Base-by-base conservation (phyloP, 169 alveolate genomes). In the Sarcocystis neurona region DNA sequence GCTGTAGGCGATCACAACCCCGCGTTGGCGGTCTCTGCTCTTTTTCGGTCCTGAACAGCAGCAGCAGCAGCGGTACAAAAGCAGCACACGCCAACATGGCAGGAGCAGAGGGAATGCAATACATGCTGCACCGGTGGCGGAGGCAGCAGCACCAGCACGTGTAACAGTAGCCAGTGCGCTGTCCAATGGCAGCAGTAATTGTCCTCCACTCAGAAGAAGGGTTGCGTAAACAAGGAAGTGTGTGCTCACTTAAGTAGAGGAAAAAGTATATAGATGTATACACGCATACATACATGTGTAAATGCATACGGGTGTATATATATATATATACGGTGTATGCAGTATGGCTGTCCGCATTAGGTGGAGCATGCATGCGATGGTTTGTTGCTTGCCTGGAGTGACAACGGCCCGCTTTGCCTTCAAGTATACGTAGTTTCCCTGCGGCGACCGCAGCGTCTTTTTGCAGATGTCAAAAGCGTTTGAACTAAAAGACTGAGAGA, bases 381-480 rank as follows among this genome's bases (percentile, higher is more conserved):
- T 53, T 18, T 68, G 32, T 15, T 48, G 8, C 72, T 58, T n/a
- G 60, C 88, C 88, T 43, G 88, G 88, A 23, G 72, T 82, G 23
- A 82, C 88, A 34, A 82, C 53, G 20, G 88, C 79, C 23, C 60
- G 72, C 43, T 82, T 82, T 43, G 37, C 53, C 48, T 58, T 82
- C 30, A 82, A 48, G 27, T 75, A 63, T 3, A 79, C 92, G 34
- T 50, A 88, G 68, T 88, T 88, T 56, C 77, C 92, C 58, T 70
- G 50, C 80, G 74, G 74, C 79, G 74, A 75, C 48, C 92, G 53
- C 72, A 88, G 63, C 56, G 56, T 70, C 60, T 79, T 88, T 60
- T 77, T 88, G 50, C 77, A 37, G 2, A 63, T 41, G 41, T 63
- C 32, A 37, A 63, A n/a, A 37, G 27, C 32, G 44, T 63, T 63